These are phyloP conservation scores for Scedosporium dehoogii DNA, from an alignment of 2,329 filamentous ascomycete species.

Conservation along the genomic window DNA sequence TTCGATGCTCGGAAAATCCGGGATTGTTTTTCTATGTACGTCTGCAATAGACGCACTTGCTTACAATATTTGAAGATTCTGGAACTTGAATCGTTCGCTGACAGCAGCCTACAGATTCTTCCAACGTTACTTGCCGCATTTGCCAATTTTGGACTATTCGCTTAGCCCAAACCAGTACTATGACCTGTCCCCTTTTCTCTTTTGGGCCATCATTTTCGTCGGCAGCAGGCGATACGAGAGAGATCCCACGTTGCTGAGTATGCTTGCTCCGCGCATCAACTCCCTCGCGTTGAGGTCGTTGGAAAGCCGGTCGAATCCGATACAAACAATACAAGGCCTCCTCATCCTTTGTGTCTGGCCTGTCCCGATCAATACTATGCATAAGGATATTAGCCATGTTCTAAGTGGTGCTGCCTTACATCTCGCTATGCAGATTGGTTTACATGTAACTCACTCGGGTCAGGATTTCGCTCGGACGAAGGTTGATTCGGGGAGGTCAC, in stretches of 20 bases:
- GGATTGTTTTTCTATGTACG: background rate
- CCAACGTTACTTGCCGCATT: background rate
- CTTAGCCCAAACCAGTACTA: background rate
- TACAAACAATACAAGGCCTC: slow-evolving; percentile 27
- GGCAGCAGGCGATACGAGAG: slow-evolving; percentile 25
- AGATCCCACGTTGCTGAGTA: slow-evolving; percentile 22
- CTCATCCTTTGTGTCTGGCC: slow-evolving; percentile 29
- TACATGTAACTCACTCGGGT: slow-evolving; percentile 25
- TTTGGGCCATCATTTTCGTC: slow-evolving; percentile 27
- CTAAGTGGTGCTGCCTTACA: slow-evolving; percentile 28
- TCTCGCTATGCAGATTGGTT: slow-evolving; percentile 27
- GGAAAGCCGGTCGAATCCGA: slow-evolving; percentile 17
- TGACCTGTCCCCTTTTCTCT: slow-evolving; percentile 15
- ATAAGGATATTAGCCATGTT: slow-evolving; percentile 26
- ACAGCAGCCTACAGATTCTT: background rate
- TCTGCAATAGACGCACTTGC: background rate
- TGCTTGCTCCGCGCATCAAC: slow-evolving; percentile 21
- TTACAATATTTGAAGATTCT: too few species aligned
- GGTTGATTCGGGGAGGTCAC: slow-evolving; percentile 14
- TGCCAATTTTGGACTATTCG: background rate
- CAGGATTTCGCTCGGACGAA: slow-evolving; percentile 27
- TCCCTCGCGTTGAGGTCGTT: slow-evolving; percentile 24
- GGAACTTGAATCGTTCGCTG: too few species aligned
- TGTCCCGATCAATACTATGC: slow-evolving; percentile 27
- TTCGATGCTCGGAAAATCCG: background rate